Evolutionary conservation across 2,329 filamentous ascomycete species (phyloP).

Genomic region (Fusarium staphyleae): DNA sequence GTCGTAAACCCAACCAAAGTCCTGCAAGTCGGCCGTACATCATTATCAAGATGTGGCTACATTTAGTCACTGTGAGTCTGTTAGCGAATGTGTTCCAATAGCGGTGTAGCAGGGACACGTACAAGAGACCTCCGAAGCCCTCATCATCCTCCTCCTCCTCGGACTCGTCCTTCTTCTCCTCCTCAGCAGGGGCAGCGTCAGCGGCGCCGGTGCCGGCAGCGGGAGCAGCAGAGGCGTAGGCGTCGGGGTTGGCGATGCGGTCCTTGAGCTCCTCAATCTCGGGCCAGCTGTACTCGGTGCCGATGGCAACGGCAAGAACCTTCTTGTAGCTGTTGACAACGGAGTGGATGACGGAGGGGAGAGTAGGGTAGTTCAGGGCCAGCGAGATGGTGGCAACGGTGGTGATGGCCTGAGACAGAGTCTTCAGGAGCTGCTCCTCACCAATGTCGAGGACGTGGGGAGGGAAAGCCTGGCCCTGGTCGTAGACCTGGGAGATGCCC

Average conservation of each 20-base stretch:
- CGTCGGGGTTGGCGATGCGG: conserved; percentile 98
- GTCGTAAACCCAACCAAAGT: conserved; percentile 55
- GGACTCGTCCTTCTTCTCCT: conserved; percentile 71
- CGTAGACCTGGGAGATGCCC: conserved; percentile 95
- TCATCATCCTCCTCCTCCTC: conserved; percentile 72
- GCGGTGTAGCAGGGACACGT: conserved; percentile 41
- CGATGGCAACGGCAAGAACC: conserved; percentile 83
- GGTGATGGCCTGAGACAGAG: conserved; percentile 80
- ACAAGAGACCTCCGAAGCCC: conserved; percentile 85
- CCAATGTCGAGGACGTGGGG: conserved; percentile 88
- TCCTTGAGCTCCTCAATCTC: conserved; percentile 99
- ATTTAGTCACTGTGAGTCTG: conserved; percentile 59
- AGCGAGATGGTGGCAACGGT: conserved; percentile 92
- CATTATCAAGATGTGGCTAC: conserved; percentile 45
- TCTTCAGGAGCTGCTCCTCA: conserved; percentile 90
- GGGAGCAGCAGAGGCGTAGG: conserved; percentile 86
- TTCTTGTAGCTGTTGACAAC: conserved; percentile 99
- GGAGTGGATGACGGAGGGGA: conserved; percentile 96
- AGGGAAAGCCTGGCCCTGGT: conserved; percentile 92
- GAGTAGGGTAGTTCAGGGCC: conserved; percentile 91
- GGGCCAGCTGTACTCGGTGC: conserved; percentile 92
- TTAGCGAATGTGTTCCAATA: conserved; percentile 47
- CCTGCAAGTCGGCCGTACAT: conserved; percentile 51
- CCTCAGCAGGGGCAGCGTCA: conserved; percentile 59
- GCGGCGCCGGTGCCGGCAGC: conserved; percentile 64